Base-by-base conservation (phyloP, 257 asterid genomes). In the Mitragyna speciosa region DNA sequence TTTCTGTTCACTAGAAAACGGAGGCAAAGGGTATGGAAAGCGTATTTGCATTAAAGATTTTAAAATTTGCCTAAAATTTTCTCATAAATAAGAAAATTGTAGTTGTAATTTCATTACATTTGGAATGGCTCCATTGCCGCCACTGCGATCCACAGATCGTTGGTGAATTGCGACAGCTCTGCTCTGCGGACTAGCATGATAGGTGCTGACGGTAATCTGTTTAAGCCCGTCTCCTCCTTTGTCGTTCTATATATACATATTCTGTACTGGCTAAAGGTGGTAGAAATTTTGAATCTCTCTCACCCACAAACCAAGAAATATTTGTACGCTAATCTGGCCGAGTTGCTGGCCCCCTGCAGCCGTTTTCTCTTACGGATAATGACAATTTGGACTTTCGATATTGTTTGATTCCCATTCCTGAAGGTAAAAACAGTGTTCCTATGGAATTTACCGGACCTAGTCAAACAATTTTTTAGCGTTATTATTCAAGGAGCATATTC, bases 111-210 rank as follows among this genome's bases (percentile, higher is more conserved):
- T 36, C 41, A 36, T 36, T 36, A 4, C 3, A 36, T 36, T 36
- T 36, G 41, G 73, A 16, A 68, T 36, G 5, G 22, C 39, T 65
- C 4, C 4, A 16, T 24, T 30, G 71, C 4, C 49, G 71, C 22
- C 5, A 31, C 14, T 52, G 30, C 59, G 67, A 73, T 52, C 10
- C 0, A 47, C 47, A 43, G 47, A 26, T n/a, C 41, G 24, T 61
- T 12, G 70, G 68, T 20, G 69, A 75, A 36, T 74, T 75, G 79
- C 56, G 79, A 76, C 72, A 43, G 43, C 45, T 43, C 26, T 20
- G 5, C 28, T 58, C 12, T 22, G 7, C 26, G 68, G 68, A 63
- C 6, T 65, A 74, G 69, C 56, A 39, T 20, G 54, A 4, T 36
- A 58, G 70, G 69, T 19, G 30, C 17, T 66, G 20, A 47, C 49